Evolutionary conservation across 805 yeast species (phyloP).

Genomic region (Yamadazyma kitorensis): DNA sequence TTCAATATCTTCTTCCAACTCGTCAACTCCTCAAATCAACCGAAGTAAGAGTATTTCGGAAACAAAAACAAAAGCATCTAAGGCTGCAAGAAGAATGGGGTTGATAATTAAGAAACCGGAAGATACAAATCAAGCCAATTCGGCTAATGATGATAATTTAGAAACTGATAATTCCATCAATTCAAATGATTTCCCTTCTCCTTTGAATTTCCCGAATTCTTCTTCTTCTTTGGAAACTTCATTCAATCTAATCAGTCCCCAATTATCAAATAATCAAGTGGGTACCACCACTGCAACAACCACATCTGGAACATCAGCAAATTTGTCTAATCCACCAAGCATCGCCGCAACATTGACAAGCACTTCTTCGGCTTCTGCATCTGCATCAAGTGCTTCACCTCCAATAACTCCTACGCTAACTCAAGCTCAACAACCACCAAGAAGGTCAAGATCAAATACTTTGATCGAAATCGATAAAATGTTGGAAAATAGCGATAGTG

Average conservation of each 20-base stretch:
- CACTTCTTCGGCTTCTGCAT: conserved; percentile 5
- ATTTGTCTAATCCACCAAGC: too few species aligned
- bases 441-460: conserved; percentile 35
- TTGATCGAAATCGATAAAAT: conserved; percentile 33
- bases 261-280: conserved; percentile 9
- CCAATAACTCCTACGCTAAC: conserved; percentile 11
- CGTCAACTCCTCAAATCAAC: conserved; percentile 17
- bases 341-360: conserved; percentile 5
- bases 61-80: conserved; percentile 49
- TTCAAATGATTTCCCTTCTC: conserved; percentile 11
- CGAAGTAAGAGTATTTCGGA: conserved; percentile 32
- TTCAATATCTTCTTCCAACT: conserved; percentile 7
- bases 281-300: conserved; percentile 17
- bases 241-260: conserved; percentile 14
- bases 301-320: too few species aligned
- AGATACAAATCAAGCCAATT: conserved; percentile 12
- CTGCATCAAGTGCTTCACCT: conserved; percentile 5
- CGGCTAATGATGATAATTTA: conserved; percentile 6
- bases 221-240: conserved; percentile 16
- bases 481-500: conserved; percentile 35
- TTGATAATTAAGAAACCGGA: conserved; percentile 51
- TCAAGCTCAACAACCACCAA: conserved; percentile 1
- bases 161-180: conserved; percentile 5
- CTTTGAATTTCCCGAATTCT: conserved; percentile 16
- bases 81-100: conserved; percentile 76